Evolutionary conservation across 2,329 filamentous ascomycete species (phyloP).

Genomic region (Phaeosphaeriaceae sp.): DNA sequence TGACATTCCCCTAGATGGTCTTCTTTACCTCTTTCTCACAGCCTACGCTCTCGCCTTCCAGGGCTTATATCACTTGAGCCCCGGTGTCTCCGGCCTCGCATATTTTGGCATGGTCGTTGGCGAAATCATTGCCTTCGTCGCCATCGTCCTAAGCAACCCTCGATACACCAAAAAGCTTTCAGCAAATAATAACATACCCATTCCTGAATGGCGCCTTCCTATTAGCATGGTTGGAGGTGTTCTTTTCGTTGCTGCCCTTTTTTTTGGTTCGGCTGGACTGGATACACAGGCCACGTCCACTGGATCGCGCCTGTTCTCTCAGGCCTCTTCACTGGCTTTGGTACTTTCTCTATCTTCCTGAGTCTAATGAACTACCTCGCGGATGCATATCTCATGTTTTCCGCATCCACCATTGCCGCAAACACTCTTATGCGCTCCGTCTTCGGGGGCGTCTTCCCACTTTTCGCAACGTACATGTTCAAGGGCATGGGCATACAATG

Average conservation of each 20-base stretch:
- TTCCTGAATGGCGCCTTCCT: slow-evolving; percentile 65
- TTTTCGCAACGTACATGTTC: slow-evolving; percentile 64
- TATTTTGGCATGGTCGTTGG: slow-evolving; percentile 86
- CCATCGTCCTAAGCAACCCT: slow-evolving; percentile 68
- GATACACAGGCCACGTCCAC: slow-evolving; percentile 51
- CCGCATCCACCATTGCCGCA: slow-evolving; percentile 61
- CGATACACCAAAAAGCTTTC: slow-evolving; percentile 62
- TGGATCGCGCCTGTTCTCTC: slow-evolving; percentile 51
- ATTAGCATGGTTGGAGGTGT: slow-evolving; percentile 60
- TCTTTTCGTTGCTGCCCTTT: slow-evolving; percentile 48
- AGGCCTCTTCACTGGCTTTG: slow-evolving; percentile 63
- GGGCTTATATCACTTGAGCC: slow-evolving; percentile 70
- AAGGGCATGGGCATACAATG: slow-evolving; percentile 59
- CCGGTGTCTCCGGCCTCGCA: slow-evolving; percentile 75
- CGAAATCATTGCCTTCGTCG: slow-evolving; percentile 69
- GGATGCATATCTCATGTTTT: slow-evolving; percentile 64
- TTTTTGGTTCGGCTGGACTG: slow-evolving; percentile 52
- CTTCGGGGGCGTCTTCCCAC: slow-evolving; percentile 59
- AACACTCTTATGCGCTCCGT: slow-evolving; percentile 62
- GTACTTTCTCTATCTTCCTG: slow-evolving; percentile 64
- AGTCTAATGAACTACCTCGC: slow-evolving; percentile 65
- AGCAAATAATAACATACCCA: slow-evolving; percentile 57
- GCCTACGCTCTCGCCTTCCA: slow-evolving; percentile 84
- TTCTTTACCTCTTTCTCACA: slow-evolving; percentile 82
- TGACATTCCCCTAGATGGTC: slow-evolving; percentile 62